Percentiles rank a stretch among this genome's conserved stretches.
phyloP scores from a whole-genome alignment of 202 grass and related monocot species.

The Alloteropsis angusta region DNA sequence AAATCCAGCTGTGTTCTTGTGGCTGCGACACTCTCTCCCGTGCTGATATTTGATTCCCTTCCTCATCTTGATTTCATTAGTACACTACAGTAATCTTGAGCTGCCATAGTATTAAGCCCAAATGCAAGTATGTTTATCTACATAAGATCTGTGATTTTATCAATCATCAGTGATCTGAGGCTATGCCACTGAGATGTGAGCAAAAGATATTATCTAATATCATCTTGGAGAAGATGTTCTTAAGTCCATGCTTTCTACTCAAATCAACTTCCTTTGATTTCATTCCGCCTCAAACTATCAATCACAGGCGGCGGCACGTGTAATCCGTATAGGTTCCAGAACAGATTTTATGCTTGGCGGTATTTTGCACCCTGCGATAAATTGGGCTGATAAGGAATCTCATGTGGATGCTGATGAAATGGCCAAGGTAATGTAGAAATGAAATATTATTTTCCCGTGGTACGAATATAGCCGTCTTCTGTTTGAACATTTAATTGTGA shows the following conservation, averaged over 20 bases:
- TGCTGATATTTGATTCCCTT: constrained; percentile 13
- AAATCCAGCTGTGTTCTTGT: neutral
- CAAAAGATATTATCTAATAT: constrained; percentile 37
- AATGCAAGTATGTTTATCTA: constrained; percentile 17
- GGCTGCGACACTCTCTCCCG: neutral
- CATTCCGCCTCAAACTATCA: constrained; percentile 46
- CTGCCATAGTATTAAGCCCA: constrained; percentile 1
- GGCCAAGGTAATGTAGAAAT: constrained; percentile 50
- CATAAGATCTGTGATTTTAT: constrained; percentile 18
- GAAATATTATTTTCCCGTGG: constrained; percentile 2
- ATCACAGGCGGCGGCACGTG: constrained; percentile 81
- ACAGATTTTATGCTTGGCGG: constrained; percentile 68
- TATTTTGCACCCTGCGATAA: constrained; percentile 65
- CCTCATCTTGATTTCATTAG: neutral
- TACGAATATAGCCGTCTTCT: constrained; percentile 15
- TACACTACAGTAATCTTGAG: constrained; percentile 2
- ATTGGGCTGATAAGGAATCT: constrained; percentile 72
- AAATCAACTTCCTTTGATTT: constrained; percentile 45
- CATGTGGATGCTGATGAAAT: constrained; percentile 51
- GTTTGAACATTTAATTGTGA: constrained; percentile 15
- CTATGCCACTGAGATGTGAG: constrained; percentile 14
- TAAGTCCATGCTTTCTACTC: constrained; percentile 34
- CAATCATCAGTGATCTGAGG: constrained; percentile 29
- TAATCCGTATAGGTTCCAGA: constrained; percentile 57
- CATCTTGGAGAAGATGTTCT: constrained; percentile 34